These are phyloP conservation scores for Collariella sp. DNA, from an alignment of 495 filamentous ascomycete genomes.

Conservation along the genomic window DNA sequence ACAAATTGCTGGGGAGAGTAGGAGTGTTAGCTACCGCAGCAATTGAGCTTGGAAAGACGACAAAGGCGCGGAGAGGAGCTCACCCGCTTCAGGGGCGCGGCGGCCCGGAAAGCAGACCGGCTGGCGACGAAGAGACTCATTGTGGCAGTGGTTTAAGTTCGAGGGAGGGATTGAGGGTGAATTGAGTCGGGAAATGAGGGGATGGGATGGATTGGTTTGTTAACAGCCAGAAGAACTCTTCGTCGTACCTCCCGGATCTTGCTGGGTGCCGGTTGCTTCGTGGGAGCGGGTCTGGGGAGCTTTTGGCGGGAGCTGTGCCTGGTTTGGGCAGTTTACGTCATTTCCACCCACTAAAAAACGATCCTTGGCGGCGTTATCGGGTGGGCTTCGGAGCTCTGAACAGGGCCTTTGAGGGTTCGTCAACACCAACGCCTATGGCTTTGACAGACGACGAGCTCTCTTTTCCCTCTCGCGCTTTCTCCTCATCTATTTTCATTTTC, in stretches of 20 bases:
- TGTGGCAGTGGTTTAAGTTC: background rate
- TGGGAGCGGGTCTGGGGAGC: background rate
- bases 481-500: too few relatives aligned
- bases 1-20: constrained; percentile 6
- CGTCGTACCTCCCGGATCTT: background rate
- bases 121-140: constrained; percentile 31
- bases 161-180: background rate
- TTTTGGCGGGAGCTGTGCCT: background rate
- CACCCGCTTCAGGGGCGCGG: constrained; percentile 27
- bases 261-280: background rate
- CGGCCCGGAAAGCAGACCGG: constrained; percentile 25
- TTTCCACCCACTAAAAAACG: background rate
- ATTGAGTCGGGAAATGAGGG: background rate
- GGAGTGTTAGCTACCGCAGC: background rate
- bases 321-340: constrained; percentile 14
- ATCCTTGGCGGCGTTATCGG: background rate
- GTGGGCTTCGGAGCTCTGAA: background rate
- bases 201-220: constrained; percentile 1
- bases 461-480: too few relatives aligned
- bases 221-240: background rate
- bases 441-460: too few relatives aligned
- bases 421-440: background rate
- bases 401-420: background rate
- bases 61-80: constrained; percentile 6
- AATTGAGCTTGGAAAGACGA: background rate